Base-by-base conservation (phyloP, 768 basidiomycete genomes). In the Grammothele lineata region DNA sequence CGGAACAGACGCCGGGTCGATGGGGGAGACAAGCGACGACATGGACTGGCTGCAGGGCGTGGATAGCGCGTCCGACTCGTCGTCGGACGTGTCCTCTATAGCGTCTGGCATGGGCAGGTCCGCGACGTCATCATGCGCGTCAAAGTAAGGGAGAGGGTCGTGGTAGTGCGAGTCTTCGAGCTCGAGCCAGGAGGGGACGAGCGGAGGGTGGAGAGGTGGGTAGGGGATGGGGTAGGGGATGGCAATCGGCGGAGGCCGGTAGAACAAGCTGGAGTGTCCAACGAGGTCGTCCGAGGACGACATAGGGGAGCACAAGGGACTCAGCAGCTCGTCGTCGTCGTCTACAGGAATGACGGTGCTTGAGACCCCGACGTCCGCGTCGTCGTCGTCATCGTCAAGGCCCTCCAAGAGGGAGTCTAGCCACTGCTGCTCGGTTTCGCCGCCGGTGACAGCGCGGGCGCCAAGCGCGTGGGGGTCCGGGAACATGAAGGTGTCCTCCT, bases 1-100 rank as follows among this genome's bases (percentile, higher is more conserved):
- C 17, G 79, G 69, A 25, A 74, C 66, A 45, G 75, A 73, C 44
- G 77, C 70, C 40, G 76, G 69, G 60, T 81, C 77, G 36, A 71
- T 55, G 43, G 78, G 69, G 44, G 72, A 71, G n/a, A n/a, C n/a
- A 50, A 81, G 63, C 39, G 80, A 76, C 15, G 80, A 75, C 54
- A 70, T 72, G 34, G 85, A 85, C 53, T 73, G 72, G 55, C 75
- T 72, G 38, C 78, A 82, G 39, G 83, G 85, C 6, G 85, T 82
- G 9, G 77, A 75, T 9, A 73, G 77, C 4, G 76, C 68, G 57
- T 90, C 87, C 14, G 87, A 87, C 70, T 89, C 88, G 69, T 90
- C 87, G 68, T 90, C 88, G 37, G 87, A 90, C 30, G 76, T 78
- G 65, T 90, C 87, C 63, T 89, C 87, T 73, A 89, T 85, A 34